Conservation (phyloP, 2,329 filamentous ascomycete species). For the Myriosclerotinia scirpicola region DNA sequence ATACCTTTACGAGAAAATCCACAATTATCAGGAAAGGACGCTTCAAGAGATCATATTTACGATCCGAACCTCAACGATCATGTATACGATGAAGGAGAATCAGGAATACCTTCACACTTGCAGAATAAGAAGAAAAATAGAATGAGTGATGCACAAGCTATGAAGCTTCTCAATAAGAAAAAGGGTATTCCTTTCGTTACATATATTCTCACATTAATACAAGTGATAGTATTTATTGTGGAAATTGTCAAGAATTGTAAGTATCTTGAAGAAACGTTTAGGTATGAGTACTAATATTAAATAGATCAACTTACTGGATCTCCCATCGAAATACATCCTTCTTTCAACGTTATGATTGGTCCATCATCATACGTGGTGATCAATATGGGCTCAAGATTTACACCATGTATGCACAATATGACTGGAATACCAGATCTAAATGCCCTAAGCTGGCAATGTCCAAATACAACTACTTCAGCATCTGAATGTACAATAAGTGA, state of each 20-base stretch:
- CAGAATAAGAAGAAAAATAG: slow-evolving; percentile 43
- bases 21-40: slow-evolving; percentile 36
- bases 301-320: slow-evolving; percentile 74
- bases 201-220: slow-evolving; percentile 73
- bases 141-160: slow-evolving; percentile 57
- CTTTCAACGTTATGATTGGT: slow-evolving; percentile 96
- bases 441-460: slow-evolving; percentile 70
- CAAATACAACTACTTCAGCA: slow-evolving; percentile 66
- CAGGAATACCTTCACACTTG: slow-evolving; percentile 31
- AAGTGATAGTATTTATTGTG: slow-evolving; percentile 83
- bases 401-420: slow-evolving; percentile 91
- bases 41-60: slow-evolving; percentile 18
- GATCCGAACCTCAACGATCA: slow-evolving; percentile 53
- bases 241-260: slow-evolving; percentile 83
- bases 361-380: slow-evolving; percentile 88
- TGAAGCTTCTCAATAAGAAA: slow-evolving; percentile 44
- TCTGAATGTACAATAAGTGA: slow-evolving; percentile 71
- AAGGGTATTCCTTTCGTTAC: slow-evolving; percentile 70
- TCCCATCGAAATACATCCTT: slow-evolving; percentile 57
- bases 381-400: slow-evolving; percentile 93
- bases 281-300: slow-evolving; percentile 23
- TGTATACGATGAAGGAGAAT: slow-evolving; percentile 57
- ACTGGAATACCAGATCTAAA: slow-evolving; percentile 58
- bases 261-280: slow-evolving; percentile 36
- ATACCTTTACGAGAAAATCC: slow-evolving; percentile 58